These are phyloP conservation scores for Cryptosporidium canis DNA, from an alignment of 169 alveolate genomes.

Conservation along the genomic window DNA sequence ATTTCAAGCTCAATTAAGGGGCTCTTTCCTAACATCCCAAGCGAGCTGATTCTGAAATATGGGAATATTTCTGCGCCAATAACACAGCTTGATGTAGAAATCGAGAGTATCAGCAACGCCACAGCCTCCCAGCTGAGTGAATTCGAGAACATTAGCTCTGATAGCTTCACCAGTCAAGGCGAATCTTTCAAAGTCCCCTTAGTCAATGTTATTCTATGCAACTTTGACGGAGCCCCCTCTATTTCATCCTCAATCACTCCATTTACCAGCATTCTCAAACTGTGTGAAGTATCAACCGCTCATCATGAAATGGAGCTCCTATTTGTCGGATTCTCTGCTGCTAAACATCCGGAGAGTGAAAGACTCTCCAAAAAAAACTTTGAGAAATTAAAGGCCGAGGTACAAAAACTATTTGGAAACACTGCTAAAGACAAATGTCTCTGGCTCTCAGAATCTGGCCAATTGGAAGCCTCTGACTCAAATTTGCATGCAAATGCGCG, in stretches of 20 bases:
- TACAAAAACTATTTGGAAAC: constrained; percentile 45
- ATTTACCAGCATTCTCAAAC: neutral
- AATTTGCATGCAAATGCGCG: neutral
- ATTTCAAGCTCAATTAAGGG: neutral
- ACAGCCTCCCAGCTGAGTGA: neutral
- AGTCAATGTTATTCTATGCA: constrained; percentile 43
- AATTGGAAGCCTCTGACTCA: neutral
- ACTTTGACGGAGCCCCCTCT: constrained; percentile 32
- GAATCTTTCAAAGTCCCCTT: constrained; percentile 11
- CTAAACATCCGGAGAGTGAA: constrained; percentile 33
- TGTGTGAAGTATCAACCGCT: neutral
- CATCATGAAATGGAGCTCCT: constrained; percentile 14
- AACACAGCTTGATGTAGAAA: constrained; percentile 12
- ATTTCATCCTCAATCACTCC: neutral
- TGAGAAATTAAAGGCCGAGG: constrained; percentile 34
- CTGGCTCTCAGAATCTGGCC: constrained; percentile 29
- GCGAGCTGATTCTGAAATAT: constrained; percentile 12
- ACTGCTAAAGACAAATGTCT: constrained; percentile 33
- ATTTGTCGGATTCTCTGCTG: constrained; percentile 19
- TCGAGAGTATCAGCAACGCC: neutral
- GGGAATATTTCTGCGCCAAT: neutral
- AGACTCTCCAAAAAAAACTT: constrained; percentile 43
- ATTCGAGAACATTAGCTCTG: neutral
- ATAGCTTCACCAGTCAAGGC: neutral
- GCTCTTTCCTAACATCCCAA: neutral